Conservation (phyloP, 495 filamentous ascomycete species). For the Xylaria scruposa region DNA sequence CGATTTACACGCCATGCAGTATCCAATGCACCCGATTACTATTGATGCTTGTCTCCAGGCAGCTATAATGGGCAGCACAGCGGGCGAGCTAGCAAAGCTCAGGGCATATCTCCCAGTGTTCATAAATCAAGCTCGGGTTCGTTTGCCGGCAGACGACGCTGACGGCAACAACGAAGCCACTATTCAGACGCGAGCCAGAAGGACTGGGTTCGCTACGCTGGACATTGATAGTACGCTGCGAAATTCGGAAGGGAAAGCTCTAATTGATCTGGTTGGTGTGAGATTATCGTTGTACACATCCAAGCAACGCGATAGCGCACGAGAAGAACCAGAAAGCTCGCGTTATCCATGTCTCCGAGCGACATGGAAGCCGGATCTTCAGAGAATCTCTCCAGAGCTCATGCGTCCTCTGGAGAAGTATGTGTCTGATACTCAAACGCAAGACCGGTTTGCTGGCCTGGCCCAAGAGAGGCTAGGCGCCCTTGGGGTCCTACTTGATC, state of each 20-base stretch:
- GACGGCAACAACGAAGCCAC: neutral
- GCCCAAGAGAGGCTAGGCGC: neutral
- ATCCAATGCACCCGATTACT: slow-evolving; percentile 3
- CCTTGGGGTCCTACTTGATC: neutral
- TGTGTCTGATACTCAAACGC: neutral
- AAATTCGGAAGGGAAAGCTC: neutral
- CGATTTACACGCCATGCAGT: neutral
- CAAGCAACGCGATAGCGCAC: neutral
- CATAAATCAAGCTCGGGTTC: neutral
- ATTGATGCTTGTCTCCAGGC: slow-evolving; percentile 18
- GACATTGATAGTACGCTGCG: neutral
- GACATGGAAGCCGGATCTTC: neutral
- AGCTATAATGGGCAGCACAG: slow-evolving; percentile 1
- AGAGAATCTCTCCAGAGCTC: neutral
- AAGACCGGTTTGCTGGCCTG: neutral
- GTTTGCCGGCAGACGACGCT: neutral
- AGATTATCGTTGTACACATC: neutral
- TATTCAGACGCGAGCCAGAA: neutral
- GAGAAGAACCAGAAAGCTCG: neutral
- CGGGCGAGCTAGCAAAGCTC: neutral
- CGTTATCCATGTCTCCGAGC: neutral
- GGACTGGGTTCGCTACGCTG: neutral
- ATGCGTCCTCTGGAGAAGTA: neutral
- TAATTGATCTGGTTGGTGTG: neutral
- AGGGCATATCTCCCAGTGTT: slow-evolving; percentile 8